These are phyloP conservation scores for Metarhizium rileyi DNA, from an alignment of 2,329 filamentous ascomycete genomes.

Conservation along the genomic window DNA sequence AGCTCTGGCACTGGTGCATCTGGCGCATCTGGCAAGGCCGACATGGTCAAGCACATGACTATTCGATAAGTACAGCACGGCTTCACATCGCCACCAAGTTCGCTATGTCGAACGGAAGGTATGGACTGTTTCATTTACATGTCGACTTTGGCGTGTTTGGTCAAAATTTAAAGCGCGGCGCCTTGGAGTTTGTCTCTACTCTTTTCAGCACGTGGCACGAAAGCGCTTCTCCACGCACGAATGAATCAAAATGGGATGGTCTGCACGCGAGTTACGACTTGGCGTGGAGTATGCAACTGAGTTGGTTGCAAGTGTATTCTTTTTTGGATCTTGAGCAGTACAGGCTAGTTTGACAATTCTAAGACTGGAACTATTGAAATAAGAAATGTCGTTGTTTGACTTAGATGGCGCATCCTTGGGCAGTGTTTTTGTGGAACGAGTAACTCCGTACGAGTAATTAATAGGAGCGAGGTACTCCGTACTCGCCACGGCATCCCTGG, in stretches of 20 bases:
- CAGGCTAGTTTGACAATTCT: neutral
- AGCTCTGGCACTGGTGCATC: slow-evolving; percentile 54
- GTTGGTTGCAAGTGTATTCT: neutral
- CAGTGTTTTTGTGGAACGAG: neutral
- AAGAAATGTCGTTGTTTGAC: neutral
- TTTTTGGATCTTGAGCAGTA: neutral
- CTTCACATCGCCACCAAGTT: slow-evolving; percentile 11
- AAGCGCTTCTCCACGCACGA: slow-evolving; percentile 35
- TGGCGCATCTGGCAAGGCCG: slow-evolving; percentile 65
- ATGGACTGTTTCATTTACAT: slow-evolving; percentile 34
- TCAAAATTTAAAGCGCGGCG: slow-evolving; percentile 37
- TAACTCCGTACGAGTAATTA: neutral
- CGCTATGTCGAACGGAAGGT: slow-evolving; percentile 37
- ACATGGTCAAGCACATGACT: slow-evolving; percentile 91
- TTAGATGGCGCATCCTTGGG: neutral
- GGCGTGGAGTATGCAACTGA: slow-evolving; percentile 7
- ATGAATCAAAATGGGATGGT: slow-evolving; percentile 24
- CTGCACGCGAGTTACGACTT: slow-evolving; percentile 15
- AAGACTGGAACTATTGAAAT: neutral
- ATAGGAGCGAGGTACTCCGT: neutral
- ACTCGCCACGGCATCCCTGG: too few species aligned
- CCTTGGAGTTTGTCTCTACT: slow-evolving; percentile 32
- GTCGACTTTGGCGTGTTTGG: slow-evolving; percentile 19
- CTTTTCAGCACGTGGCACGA: slow-evolving; percentile 37
- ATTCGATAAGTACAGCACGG: slow-evolving; percentile 56